Evolutionary conservation across 2,329 filamentous ascomycete genomes (phyloP), one percentile per base, ranked within the genome.

Genomic region (Malbranchea zuffiana): DNA sequence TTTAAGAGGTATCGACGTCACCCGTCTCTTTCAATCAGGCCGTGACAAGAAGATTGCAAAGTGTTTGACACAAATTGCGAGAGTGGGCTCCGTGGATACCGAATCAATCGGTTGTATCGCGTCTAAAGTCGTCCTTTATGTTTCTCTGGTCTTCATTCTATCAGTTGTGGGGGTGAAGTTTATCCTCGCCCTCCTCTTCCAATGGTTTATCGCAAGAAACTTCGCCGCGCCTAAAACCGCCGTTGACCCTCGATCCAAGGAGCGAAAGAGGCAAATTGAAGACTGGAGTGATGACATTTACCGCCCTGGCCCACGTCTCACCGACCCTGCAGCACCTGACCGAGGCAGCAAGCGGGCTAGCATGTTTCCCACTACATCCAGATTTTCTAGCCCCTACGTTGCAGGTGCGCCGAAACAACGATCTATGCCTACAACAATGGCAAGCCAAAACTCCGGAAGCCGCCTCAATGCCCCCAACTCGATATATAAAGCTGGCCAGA

Each of bases 271-370:
- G 49, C 86, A 96, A 63, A 98, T 98, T 47, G 90, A 98, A 59
- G 88, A 95, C 51, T 98, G 90, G 90, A 81, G 80, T 10, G 84
- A 96, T 47, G 90, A 98, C 54, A 98, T 98, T 50, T 96, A 98
- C 60, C 82, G 86, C 28, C 82, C 88, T 3, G 85, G 86, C 16
- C 78, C 81, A 37, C 82, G 86, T 47, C 69, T 95, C 45, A 74
- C 80, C 3, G 90, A 94, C 50, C 66, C 80, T 27, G 73, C 75
- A 41, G 80, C 75, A 52, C 75, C 72, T 25, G 85, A 88, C 45
- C 74, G 82, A 35, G 70, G 67, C 38, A 85, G 72, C 71, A 94
- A 88, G 66, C 80, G 88, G 47, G 94, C 84, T 58, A 70, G 69
- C 20, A 92, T 98, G 63, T 66, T 98, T 42, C 90, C 90, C 0